Conservation (phyloP, 1,284 basidiomycete species). For the Leccinum griseonigrum region DNA sequence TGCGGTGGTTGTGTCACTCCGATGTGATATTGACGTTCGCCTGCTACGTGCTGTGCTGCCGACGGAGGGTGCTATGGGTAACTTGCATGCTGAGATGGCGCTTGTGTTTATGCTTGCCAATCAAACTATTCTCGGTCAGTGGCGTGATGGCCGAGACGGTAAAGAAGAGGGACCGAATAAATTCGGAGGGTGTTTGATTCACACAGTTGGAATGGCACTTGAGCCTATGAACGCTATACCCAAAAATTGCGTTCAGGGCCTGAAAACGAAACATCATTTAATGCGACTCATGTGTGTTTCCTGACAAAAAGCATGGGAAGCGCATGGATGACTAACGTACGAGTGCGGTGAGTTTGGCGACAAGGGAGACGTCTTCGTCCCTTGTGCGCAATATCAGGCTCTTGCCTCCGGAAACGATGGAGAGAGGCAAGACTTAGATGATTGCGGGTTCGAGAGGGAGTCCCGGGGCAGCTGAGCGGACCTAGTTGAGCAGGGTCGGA, state of each 20-base stretch:
- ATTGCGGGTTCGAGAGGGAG: conserved; percentile 61
- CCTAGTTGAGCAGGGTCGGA: conserved; percentile 45
- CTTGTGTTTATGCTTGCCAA: conserved; percentile 25
- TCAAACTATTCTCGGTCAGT: conserved; percentile 29
- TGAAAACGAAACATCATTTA: conserved; percentile 27
- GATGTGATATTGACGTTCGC: conserved; percentile 24
- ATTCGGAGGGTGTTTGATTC: conserved; percentile 34
- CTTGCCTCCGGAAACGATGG: conserved; percentile 57
- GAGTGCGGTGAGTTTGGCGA: conserved; percentile 51
- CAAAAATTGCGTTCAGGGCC: conserved; percentile 60
- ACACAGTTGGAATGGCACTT: conserved; percentile 39
- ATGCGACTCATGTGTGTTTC: neutral
- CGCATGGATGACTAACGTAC: conserved; percentile 41
- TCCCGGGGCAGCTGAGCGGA: conserved; percentile 42
- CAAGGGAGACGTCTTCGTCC: conserved; percentile 58
- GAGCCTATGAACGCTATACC: conserved; percentile 53
- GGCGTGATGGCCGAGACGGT: conserved; percentile 31
- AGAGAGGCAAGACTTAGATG: conserved; percentile 64
- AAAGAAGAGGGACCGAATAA: conserved; percentile 56
- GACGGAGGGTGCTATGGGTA: conserved; percentile 15
- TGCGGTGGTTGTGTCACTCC: conserved; percentile 20
- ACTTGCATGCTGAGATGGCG: conserved; percentile 23
- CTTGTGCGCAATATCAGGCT: conserved; percentile 60
- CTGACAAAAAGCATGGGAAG: conserved; percentile 9
- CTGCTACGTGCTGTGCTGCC: conserved; percentile 23